Evolutionary conservation across 495 filamentous ascomycete species (phyloP), one percentile per base, ranked within the genome.

Genomic region (Staphylotrichum tortipilum): DNA sequence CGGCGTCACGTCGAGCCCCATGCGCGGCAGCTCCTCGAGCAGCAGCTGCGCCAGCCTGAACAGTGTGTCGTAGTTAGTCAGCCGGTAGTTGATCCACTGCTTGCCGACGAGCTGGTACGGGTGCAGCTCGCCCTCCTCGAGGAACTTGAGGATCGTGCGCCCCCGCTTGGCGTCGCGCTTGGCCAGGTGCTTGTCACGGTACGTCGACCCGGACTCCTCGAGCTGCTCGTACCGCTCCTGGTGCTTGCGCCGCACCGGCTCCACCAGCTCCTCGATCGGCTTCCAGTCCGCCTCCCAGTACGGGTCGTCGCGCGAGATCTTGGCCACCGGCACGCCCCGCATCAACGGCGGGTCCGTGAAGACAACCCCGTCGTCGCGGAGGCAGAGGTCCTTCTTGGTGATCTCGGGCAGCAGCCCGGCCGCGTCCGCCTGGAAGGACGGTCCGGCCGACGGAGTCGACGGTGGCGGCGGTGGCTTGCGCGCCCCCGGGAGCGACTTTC

Each of bases 61-160:
- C 8, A 76, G 60, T 0, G 68, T 75, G 44, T 76, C 72, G 54
- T 76, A 76, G 40, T 68, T 66, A 33, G 62, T 62, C n/a, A 73
- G 61, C 6, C 57, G 56, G 40, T 62, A 63, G 43, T 54, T 66
- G 50, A 75, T 57, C 53, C 59, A 68, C 8, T 61, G 50, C 50
- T 74, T 74, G 28, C 52, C 65, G 12, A 73, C 59, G 15, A 76
- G 64, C 52, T 76, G 73, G 55, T 71, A 74, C 3, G 73, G 73
- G 45, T 73, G 71, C 34, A 74, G 62, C n/a, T 65, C 55, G 12
- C 65, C 72, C 3, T 68, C 59, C 11, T 59, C 36, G 4, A 76
- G 57, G 44, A 72, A 76, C 43, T 65, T 57, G 23, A 75, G 54
- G 9, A 74, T 65, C 6, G 66, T 33, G 10, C 65, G 63, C 38